A percentile compares a stretch with the other conserved stretches of the same genome.
Conservation (phyloP, 345 rosid genomes). For the Crucihimalaya himalaica region DNA sequence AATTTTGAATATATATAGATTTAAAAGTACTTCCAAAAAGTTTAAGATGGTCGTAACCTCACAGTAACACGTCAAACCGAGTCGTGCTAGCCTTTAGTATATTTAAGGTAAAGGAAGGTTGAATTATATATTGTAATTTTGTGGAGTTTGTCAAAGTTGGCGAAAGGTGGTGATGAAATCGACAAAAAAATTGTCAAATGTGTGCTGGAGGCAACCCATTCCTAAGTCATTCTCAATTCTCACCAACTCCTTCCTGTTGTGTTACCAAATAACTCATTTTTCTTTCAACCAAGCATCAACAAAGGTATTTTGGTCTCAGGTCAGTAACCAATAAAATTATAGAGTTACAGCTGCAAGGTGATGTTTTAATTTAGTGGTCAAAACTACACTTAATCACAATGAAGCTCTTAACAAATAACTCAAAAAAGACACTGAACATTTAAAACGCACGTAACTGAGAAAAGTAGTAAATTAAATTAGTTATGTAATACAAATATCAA, state of each 20-base stretch:
- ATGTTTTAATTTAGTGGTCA: conserved; percentile 17
- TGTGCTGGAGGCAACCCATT: conserved; percentile 43
- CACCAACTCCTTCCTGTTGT: conserved; percentile 35
- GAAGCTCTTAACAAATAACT: background rate
- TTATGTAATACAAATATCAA: background rate
- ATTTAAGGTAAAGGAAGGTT: conserved; percentile 19
- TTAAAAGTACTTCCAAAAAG: background rate
- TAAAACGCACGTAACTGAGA: background rate
- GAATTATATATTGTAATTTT: conserved; percentile 23
- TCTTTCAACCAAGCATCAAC: conserved; percentile 26
- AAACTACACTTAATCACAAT: conserved; percentile 2
- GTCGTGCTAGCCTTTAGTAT: conserved; percentile 27
- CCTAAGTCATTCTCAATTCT: conserved; percentile 23
- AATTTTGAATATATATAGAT: background rate
- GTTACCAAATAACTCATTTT: conserved; percentile 29
- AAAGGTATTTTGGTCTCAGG: conserved; percentile 12
- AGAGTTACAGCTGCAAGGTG: conserved; percentile 24
- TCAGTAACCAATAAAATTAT: conserved; percentile 13
- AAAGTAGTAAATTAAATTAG: background rate
- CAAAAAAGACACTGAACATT: background rate
- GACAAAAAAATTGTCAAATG: conserved; percentile 23
- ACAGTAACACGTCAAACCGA: conserved; percentile 33
- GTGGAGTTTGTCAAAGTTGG: conserved; percentile 44
- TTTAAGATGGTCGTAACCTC: conserved; percentile 9
- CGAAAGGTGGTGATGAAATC: conserved; percentile 41